Evolutionary conservation across 768 basidiomycete species (phyloP).

Genomic region (Boletus fagicola): DNA sequence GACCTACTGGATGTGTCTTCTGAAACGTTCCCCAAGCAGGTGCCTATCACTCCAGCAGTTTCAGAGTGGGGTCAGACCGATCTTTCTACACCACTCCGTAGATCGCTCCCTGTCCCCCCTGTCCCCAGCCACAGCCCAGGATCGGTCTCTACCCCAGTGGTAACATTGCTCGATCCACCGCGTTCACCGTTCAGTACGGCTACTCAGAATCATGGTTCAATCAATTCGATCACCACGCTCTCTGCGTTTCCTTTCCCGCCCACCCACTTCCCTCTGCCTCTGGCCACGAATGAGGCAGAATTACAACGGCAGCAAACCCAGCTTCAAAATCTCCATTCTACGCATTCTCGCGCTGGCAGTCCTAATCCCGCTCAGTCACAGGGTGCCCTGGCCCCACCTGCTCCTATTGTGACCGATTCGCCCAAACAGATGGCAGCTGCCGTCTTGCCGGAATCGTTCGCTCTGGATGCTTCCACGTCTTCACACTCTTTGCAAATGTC

Average conservation of each 20-base stretch:
- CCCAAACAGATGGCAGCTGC: constrained; percentile 16
- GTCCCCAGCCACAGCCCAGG: constrained; percentile 9
- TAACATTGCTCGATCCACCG: constrained; percentile 22
- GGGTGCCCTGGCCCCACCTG: not conserved
- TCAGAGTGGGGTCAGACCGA: constrained; percentile 34
- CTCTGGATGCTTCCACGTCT: constrained; percentile 1
- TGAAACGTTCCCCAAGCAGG: not conserved
- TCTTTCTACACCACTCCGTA: constrained; percentile 16
- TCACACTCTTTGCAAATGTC: constrained; percentile 7
- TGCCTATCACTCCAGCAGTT: constrained; percentile 2
- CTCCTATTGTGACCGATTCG: constrained; percentile 20
- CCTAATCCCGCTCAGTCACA: constrained; percentile 13
- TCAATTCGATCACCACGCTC: constrained; percentile 60
- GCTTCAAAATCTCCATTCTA: constrained; percentile 19
- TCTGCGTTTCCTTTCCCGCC: constrained; percentile 75
- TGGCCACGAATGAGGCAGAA: constrained; percentile 30
- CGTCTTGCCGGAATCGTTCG: constrained; percentile 5
- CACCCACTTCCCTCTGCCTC: constrained; percentile 66
- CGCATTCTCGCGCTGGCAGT: constrained; percentile 17
- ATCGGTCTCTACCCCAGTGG: constrained; percentile 4
- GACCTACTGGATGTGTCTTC: constrained; percentile 26
- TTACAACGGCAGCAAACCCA: constrained; percentile 26
- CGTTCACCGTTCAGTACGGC: constrained; percentile 21
- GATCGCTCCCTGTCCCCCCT: constrained; percentile 26
- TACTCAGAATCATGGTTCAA: constrained; percentile 28